Evolutionary conservation across 257 asterid genomes (phyloP).

Genomic region (Verbascum thapsus): DNA sequence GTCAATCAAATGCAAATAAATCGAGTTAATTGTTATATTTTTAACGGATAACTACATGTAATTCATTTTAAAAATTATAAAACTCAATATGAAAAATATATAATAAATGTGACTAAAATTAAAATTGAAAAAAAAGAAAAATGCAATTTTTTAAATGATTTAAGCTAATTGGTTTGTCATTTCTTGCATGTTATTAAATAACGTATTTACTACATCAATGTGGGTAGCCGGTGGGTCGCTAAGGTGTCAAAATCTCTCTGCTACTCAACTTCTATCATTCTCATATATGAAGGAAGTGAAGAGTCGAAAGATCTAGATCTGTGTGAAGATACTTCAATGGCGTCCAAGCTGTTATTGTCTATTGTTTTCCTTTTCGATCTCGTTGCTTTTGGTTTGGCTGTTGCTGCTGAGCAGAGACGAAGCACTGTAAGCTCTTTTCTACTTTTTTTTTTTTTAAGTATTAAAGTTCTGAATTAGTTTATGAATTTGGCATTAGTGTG

Average conservation of each 20-base stretch:
- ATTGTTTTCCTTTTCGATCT: conserved; percentile 62
- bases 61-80: too few relatives aligned
- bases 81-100: too few relatives aligned
- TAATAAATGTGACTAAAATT: too few relatives aligned
- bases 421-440: conserved; percentile 53
- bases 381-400: conserved; percentile 83
- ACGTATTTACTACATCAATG: conserved; percentile 28
- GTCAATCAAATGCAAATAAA: too few relatives aligned
- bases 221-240: conserved; percentile 33
- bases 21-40: too few relatives aligned
- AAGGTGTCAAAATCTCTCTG: conserved; percentile 33
- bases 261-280: conserved; percentile 43
- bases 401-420: conserved; percentile 91
- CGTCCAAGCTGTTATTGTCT: conserved; percentile 63
- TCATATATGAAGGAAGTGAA: too few relatives aligned
- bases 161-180: neutral
- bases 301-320: conserved; percentile 39
- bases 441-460: neutral
- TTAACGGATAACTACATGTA: too few relatives aligned
- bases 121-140: too few relatives aligned
- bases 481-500: conserved; percentile 21
- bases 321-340: conserved; percentile 48
- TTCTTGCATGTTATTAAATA: neutral
- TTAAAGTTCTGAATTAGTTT: conserved; percentile 3
- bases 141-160: too few relatives aligned